Evolutionary conservation across 345 rosid species (phyloP).

Genomic region (Linum lewisii): DNA sequence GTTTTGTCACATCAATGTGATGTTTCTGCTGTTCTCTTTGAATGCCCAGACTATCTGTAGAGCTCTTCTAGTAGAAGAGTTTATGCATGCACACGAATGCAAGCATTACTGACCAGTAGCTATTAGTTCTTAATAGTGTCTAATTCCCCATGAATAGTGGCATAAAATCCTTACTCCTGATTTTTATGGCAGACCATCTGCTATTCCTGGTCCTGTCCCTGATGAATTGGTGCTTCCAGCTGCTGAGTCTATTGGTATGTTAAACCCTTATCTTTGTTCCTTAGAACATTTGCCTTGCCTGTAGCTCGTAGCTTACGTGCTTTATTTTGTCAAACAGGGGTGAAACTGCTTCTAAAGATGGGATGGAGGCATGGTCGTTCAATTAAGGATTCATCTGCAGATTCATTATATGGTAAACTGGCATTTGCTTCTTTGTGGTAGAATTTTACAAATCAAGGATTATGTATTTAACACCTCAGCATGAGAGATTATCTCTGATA

Average conservation of each 20-base stretch:
- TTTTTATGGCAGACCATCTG: constrained; percentile 59
- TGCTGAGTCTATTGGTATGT: constrained; percentile 85
- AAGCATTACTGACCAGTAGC: background rate
- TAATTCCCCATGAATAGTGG: background rate
- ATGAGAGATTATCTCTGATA: background rate
- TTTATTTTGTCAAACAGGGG: constrained; percentile 40
- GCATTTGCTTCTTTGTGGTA: no score
- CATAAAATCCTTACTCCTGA: constrained; percentile 5
- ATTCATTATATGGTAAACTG: constrained; percentile 38
- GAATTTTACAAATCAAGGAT: no score
- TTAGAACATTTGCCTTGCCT: constrained; percentile 1
- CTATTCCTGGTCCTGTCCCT: constrained; percentile 91
- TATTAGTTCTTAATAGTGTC: background rate
- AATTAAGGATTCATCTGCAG: constrained; percentile 56
- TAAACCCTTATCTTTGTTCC: constrained; percentile 9
- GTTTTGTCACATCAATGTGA: background rate
- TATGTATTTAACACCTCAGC: background rate
- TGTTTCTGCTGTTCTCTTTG: background rate
- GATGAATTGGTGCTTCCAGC: constrained; percentile 81
- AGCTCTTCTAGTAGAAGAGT: background rate
- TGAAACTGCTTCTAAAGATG: constrained; percentile 79
- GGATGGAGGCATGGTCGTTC: constrained; percentile 94
- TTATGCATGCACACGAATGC: background rate
- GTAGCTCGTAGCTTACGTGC: constrained; percentile 10
- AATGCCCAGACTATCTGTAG: background rate